Conservation (phyloP, 2,329 filamentous ascomycete genomes). For the Apiospora phragmitis region DNA sequence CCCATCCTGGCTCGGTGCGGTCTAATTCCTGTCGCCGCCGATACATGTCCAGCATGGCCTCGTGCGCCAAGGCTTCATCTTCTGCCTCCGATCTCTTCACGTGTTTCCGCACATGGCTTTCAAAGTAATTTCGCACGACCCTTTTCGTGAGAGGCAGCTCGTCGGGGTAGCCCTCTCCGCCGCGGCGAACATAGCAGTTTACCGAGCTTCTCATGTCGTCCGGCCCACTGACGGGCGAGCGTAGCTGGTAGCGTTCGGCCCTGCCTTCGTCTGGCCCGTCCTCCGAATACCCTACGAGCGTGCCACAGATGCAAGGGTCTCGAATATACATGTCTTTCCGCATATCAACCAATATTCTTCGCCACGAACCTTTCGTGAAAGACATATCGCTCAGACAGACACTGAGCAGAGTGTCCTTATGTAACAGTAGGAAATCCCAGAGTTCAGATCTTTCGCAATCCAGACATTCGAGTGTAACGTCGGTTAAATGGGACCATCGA, state of each 20-base stretch:
- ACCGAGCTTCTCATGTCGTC: slow-evolving; percentile 11
- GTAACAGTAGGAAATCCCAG: not conserved
- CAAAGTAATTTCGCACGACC: slow-evolving; percentile 6
- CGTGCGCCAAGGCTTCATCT: not conserved
- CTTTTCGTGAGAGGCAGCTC: not conserved
- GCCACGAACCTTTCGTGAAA: slow-evolving; percentile 5
- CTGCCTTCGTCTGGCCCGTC: not conserved
- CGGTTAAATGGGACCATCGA: not conserved
- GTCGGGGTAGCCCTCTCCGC: slow-evolving; percentile 2
- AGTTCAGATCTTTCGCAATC: not conserved
- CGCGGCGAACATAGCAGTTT: not conserved
- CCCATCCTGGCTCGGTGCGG: not conserved
- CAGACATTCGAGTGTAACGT: not conserved
- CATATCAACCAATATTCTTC: not conserved
- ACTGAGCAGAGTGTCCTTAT: not conserved
- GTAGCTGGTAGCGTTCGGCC: not conserved
- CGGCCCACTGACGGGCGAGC: fast-evolving
- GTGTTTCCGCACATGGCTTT: not conserved
- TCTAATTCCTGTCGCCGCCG: not conserved
- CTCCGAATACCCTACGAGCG: not conserved
- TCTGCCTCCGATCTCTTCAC: not conserved
- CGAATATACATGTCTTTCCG: not conserved
- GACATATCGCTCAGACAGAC: not conserved
- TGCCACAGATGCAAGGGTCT: not conserved
- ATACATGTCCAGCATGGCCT: not conserved